These are phyloP conservation scores for Debaryomyces nepalensis DNA, from an alignment of 1,139 yeast genomes.

Conservation along the genomic window DNA sequence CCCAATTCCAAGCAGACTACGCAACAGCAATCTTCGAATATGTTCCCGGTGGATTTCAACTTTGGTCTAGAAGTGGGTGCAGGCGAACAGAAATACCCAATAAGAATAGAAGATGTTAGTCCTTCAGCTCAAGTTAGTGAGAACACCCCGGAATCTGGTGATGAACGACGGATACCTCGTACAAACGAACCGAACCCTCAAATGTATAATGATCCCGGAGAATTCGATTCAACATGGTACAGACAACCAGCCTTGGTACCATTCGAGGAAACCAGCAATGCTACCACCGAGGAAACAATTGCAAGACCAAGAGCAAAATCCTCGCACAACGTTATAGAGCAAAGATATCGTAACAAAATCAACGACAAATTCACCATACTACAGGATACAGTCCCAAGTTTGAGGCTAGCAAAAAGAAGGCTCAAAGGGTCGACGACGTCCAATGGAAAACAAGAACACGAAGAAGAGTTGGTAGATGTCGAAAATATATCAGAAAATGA, in stretches of 20 bases:
- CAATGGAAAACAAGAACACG: conserved; percentile 21
- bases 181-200: too few relatives aligned
- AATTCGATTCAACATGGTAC: too few relatives aligned
- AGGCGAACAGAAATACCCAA: too few relatives aligned
- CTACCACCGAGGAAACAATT: neutral
- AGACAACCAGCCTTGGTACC: neutral
- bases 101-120: too few relatives aligned
- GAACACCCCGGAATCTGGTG: too few relatives aligned
- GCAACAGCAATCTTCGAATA: conserved; percentile 5
- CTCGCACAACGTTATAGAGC: conserved; percentile 52
- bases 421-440: conserved; percentile 12
- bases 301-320: conserved; percentile 25
- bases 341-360: conserved; percentile 50
- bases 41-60: conserved; percentile 37
- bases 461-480: conserved; percentile 16
- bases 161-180: too few relatives aligned
- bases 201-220: too few relatives aligned
- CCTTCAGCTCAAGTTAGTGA: too few relatives aligned
- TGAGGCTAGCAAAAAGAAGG: conserved; percentile 36
- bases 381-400: conserved; percentile 48
- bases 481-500: conserved; percentile 18
- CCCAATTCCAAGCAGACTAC: conserved; percentile 1
- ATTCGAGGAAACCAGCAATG: neutral
- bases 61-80: conserved; percentile 28
- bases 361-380: conserved; percentile 49